phyloP scores from a whole-genome alignment of 495 filamentous ascomycete species.

The Annulohypoxylon maeteangense region DNA sequence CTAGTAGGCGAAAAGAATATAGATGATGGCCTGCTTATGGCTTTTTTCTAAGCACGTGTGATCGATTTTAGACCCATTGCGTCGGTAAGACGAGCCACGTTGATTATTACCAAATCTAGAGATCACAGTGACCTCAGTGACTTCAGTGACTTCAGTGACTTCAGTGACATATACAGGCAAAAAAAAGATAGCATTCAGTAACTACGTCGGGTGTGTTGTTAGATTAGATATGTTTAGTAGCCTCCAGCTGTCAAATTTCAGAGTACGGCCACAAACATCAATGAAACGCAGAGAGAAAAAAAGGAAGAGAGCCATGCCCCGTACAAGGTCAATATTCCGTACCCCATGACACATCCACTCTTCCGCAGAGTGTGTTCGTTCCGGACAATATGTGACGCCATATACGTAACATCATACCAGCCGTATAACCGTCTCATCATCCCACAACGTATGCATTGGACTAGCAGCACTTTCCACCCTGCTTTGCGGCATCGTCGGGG shows the following conservation, averaged over 20 bases:
- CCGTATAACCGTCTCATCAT: constrained; percentile 53
- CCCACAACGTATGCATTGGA: constrained; percentile 40
- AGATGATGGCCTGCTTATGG: constrained; percentile 1
- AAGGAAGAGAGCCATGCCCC: constrained; percentile 48
- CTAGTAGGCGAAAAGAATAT: background rate
- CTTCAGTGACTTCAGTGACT: too few relatives aligned
- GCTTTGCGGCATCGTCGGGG: constrained; percentile 75
- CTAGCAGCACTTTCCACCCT: constrained; percentile 91
- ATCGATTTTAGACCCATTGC: background rate
- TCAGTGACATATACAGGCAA: constrained; percentile 18
- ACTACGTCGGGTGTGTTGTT: constrained; percentile 40
- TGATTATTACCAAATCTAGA: constrained; percentile 15
- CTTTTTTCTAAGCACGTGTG: background rate
- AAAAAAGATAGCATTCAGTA: constrained; percentile 36
- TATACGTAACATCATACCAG: constrained; percentile 55
- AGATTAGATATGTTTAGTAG: constrained; percentile 45
- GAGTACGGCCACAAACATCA: constrained; percentile 34
- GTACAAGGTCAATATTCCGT: constrained; percentile 47
- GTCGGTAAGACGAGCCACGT: constrained; percentile 13
- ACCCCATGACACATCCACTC: constrained; percentile 49
- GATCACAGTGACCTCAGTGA: background rate
- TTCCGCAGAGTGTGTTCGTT: constrained; percentile 38
- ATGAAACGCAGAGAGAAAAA: constrained; percentile 43
- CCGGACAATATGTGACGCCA: constrained; percentile 58
- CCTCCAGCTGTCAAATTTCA: constrained; percentile 45